Conservation (phyloP, 148 eudicot species). For the Rhododendron griersonianum region DNA sequence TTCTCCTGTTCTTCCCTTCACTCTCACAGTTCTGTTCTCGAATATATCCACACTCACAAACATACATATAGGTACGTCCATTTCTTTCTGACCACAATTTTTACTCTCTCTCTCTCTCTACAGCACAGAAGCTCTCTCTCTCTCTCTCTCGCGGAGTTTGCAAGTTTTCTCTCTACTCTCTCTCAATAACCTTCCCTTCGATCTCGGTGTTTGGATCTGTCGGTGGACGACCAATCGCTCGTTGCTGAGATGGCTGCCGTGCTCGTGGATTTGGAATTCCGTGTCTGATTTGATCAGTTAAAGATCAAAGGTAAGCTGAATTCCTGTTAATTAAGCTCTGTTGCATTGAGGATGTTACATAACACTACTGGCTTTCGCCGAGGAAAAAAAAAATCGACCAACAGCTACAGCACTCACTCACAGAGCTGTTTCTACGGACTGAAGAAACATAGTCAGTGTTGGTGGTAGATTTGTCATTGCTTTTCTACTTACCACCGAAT, state of each 20-base stretch:
- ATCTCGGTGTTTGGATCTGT: not conserved
- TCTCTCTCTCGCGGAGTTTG: not conserved
- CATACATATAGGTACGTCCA: not conserved
- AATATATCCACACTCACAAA: not conserved
- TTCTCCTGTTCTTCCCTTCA: not conserved
- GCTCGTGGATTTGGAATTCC: not conserved
- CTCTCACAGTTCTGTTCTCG: no score
- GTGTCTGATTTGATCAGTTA: not conserved
- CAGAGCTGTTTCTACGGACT: not conserved
- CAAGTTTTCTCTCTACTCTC: not conserved
- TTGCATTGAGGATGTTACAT: not conserved
- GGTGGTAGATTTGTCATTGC: not conserved
- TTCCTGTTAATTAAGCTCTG: not conserved
- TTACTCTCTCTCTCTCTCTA: not conserved
- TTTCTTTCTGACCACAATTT: not conserved
- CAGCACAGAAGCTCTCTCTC: not conserved
- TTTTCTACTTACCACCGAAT: not conserved
- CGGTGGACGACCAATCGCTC: not conserved
- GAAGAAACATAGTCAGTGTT: not conserved
- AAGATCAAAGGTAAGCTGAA: conserved; percentile 6
- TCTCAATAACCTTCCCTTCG: not conserved
- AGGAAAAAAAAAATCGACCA: not conserved
- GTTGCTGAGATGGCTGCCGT: not conserved
- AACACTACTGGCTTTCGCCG: no score
- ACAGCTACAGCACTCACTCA: not conserved